These are phyloP conservation scores for Clathrospora elynae DNA, from an alignment of 2,329 filamentous ascomycete species.

Conservation along the genomic window DNA sequence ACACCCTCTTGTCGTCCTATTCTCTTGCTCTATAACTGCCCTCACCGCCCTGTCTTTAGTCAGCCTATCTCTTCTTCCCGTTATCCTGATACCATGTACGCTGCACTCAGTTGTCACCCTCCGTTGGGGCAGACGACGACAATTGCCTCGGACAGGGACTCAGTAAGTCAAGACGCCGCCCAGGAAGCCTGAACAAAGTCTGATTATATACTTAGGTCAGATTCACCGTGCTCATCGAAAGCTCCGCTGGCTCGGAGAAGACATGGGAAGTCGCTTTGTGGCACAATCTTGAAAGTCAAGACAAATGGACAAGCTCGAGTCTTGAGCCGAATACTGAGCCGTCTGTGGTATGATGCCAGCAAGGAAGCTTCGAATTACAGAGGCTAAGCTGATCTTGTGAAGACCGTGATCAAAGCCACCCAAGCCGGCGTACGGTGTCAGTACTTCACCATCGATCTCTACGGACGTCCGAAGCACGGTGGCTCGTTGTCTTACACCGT, in stretches of 20 bases:
- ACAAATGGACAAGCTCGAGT: conserved; percentile 63
- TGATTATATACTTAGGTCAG: conserved; percentile 48
- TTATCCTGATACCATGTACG: conserved; percentile 50
- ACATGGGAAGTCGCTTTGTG: conserved; percentile 77
- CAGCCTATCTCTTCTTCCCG: not conserved
- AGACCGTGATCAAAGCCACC: conserved; percentile 30
- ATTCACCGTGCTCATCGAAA: conserved; percentile 74
- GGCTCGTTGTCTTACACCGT: conserved; percentile 68
- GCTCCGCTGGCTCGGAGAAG: conserved; percentile 59
- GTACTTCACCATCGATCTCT: conserved; percentile 62
- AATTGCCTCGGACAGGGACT: conserved; percentile 51
- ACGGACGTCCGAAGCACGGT: conserved; percentile 51
- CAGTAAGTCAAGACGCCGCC: conserved; percentile 34
- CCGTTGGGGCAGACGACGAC: conserved; percentile 76
- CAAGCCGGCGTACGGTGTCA: conserved; percentile 40
- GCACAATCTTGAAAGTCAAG: conserved; percentile 65
- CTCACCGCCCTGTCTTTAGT: conserved; percentile 1
- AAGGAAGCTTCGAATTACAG: not conserved
- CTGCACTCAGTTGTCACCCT: conserved; percentile 67
- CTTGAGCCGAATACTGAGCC: conserved; percentile 54
- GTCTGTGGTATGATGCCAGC: conserved; percentile 27
- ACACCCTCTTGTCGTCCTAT: not conserved
- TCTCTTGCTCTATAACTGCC: conserved; percentile 2
- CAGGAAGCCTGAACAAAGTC: conserved; percentile 16
- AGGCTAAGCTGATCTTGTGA: conserved; percentile 16